A percentile compares a stretch with the other conserved stretches of the same genome.
These are phyloP conservation scores for Cryptosporidium sp. DNA, from an alignment of 169 alveolate genomes.

Conservation along the genomic window DNA sequence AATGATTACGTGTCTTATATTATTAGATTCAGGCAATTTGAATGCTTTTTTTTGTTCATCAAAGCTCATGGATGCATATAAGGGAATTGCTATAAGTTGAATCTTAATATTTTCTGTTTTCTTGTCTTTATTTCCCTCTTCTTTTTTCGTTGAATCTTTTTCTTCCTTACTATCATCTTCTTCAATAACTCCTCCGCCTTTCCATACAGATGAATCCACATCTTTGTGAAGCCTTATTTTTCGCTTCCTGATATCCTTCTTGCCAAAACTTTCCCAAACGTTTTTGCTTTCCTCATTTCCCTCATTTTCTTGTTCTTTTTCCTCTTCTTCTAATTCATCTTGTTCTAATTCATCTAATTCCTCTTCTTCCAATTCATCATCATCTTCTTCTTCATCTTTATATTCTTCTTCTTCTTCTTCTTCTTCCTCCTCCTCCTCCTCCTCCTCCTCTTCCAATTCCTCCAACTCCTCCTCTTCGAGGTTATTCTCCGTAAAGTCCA, in stretches of 20 bases:
- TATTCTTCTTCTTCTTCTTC: slow-evolving; percentile 36
- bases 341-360: slow-evolving; percentile 2
- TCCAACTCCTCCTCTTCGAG: slow-evolving; percentile 78
- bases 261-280: slow-evolving; percentile 62
- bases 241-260: slow-evolving; percentile 65
- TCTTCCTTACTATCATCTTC: slow-evolving; percentile 2
- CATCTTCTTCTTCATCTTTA: slow-evolving; percentile 10
- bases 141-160: slow-evolving; percentile 22
- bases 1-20: slow-evolving; percentile 93
- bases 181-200: slow-evolving; percentile 69
- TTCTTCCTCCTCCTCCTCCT: slow-evolving; percentile 30
- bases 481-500: slow-evolving; percentile 78
- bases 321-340: slow-evolving; percentile 53
- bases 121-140: background rate
- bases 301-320: slow-evolving; percentile 62
- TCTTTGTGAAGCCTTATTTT: slow-evolving; percentile 66
- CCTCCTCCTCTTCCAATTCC: slow-evolving; percentile 72
- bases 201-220: slow-evolving; percentile 47
- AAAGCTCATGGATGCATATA: slow-evolving; percentile 91
- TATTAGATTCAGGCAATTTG: slow-evolving; percentile 87
- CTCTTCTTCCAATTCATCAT: background rate
- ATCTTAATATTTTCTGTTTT: slow-evolving; percentile 21
- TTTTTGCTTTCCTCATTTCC: slow-evolving; percentile 6
- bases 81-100: slow-evolving; percentile 84
- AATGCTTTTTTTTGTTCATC: slow-evolving; percentile 87